Base-by-base conservation (phyloP, 306 rosid species). In the Carpinus fangiana region DNA sequence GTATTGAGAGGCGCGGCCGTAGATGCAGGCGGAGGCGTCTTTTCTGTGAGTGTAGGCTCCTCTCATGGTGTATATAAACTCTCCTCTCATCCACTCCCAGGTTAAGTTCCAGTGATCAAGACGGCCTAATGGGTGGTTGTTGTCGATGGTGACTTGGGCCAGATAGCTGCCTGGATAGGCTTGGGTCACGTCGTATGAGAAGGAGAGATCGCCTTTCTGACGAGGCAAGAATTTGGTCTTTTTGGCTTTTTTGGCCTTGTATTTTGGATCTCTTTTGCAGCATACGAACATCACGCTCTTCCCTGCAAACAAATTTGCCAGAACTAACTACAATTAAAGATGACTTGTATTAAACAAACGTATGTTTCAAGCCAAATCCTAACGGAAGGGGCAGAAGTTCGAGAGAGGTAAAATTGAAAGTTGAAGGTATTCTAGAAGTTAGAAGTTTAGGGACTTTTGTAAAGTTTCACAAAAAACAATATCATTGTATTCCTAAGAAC, bases 21-120 rank as follows among this genome's bases (percentile, higher is more conserved):
- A 92, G n/a, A 94, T 70, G 75, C 98, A 92, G 5, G 54, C 76
- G 0, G 92, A 77, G 18, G 59, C 62, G 73, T 92, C 96, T 60
- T 34, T 85, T 8, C 54, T 75, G 80, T 72, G 91, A 16, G 98
- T 80, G 66, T 73, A 94, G 1, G 92, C 96, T 4, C 98, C 97
- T 87, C 92, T 87, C 83, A 89, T 81, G 65, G 73, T 72, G 77
- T 71, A 73, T 23, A 94, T 94, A 88, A 94, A 92, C 80, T 94
- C 98, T 7, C 96, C 97, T 0, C 74, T 77, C 76, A 76, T 88
- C 98, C 98, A 94, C 56, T 94, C 96, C 93, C 94, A 94, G 7
- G 98, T 87, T 5, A 94, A 8, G 79, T 94, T 94, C 97, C 98
- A 92, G 21, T 88, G 96, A 64, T 94, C 98, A 0, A 94, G 94